A percentile compares a stretch with the other conserved stretches of the same genome.
phyloP scores from a whole-genome alignment of 768 basidiomycete genomes.

The Lactarius tabidus region DNA sequence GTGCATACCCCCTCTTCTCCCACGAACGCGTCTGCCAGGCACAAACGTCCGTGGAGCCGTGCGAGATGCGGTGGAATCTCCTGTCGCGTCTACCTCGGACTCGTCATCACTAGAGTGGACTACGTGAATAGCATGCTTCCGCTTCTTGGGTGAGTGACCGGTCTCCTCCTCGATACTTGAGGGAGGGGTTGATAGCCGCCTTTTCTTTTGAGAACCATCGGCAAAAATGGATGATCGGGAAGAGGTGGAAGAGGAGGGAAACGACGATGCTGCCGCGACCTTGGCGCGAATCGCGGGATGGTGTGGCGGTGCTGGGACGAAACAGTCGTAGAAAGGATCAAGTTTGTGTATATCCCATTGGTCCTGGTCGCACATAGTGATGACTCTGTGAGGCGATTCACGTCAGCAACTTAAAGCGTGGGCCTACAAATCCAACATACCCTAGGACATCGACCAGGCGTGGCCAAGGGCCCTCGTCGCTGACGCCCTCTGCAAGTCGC shows the following conservation, averaged over 20 bases:
- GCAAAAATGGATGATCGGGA: slow-evolving; percentile 15
- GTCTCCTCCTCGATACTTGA: slow-evolving; percentile 18
- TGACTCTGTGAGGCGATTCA: slow-evolving; percentile 37
- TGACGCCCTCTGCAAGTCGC: slow-evolving; percentile 48
- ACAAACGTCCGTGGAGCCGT: slow-evolving; percentile 16
- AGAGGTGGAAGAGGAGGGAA: slow-evolving; percentile 15
- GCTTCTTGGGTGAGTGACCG: slow-evolving; percentile 16
- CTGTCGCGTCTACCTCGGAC: slow-evolving; percentile 47
- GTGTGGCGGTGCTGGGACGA: slow-evolving; percentile 38
- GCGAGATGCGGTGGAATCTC: slow-evolving; percentile 31
- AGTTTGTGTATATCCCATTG: slow-evolving; percentile 88
- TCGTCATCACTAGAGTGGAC: slow-evolving; percentile 35
- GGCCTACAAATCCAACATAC: slow-evolving; percentile 39
- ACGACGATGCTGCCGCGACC: slow-evolving; percentile 12
- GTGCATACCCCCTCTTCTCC: slow-evolving; percentile 7
- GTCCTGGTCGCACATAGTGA: slow-evolving; percentile 56
- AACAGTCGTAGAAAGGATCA: slow-evolving; percentile 68
- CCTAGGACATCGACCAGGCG: slow-evolving; percentile 63
- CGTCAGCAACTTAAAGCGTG: neutral
- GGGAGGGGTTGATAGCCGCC: slow-evolving; percentile 21
- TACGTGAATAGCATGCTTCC: slow-evolving; percentile 21
- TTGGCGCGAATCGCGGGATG: slow-evolving; percentile 31
- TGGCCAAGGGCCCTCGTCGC: slow-evolving; percentile 70
- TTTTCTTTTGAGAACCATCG: slow-evolving; percentile 7
- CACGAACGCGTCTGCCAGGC: slow-evolving; percentile 19